Evolutionary conservation across 129 eudicot genomes (phyloP).

Genomic region (Arctium lappa): DNA sequence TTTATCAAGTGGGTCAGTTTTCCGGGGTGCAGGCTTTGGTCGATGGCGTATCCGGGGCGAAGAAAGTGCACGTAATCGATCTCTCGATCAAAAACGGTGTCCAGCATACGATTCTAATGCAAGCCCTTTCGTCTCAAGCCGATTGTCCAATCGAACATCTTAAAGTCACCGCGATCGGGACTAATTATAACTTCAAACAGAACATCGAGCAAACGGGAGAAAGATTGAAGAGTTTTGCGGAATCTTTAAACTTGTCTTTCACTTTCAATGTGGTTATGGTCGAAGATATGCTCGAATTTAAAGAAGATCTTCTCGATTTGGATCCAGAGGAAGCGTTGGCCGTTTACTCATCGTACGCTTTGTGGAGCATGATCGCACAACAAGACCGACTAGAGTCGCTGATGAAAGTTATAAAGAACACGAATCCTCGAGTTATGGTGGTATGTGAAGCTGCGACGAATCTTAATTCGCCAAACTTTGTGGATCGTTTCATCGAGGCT

Average conservation of each 20-base stretch:
- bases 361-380: constrained; percentile 31
- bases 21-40: constrained; percentile 36
- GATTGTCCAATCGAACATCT: constrained; percentile 29
- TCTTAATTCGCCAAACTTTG: constrained; percentile 51
- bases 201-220: constrained; percentile 25
- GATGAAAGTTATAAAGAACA: constrained; percentile 39
- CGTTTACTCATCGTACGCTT: constrained; percentile 21
- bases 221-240: constrained; percentile 34
- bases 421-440: constrained; percentile 50
- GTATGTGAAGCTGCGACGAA: constrained; percentile 44
- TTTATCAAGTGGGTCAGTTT: constrained; percentile 35
- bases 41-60: constrained; percentile 22
- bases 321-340: constrained; percentile 35
- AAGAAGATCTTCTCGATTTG: constrained; percentile 27
- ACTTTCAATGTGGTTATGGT: constrained; percentile 29
- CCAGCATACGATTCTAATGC: constrained; percentile 40
- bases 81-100: constrained; percentile 32
- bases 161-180: constrained; percentile 35
- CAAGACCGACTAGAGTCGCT: constrained; percentile 36
- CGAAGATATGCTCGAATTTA: constrained; percentile 27
- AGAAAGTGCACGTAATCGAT: constrained; percentile 39
- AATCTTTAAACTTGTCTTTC: constrained; percentile 29
- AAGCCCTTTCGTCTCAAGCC: constrained; percentile 36
- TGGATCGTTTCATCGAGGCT: constrained; percentile 55
- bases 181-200: neutral